Evolutionary conservation across 352 stramenopile species (phyloP).

Genomic region (Albugo candida): DNA sequence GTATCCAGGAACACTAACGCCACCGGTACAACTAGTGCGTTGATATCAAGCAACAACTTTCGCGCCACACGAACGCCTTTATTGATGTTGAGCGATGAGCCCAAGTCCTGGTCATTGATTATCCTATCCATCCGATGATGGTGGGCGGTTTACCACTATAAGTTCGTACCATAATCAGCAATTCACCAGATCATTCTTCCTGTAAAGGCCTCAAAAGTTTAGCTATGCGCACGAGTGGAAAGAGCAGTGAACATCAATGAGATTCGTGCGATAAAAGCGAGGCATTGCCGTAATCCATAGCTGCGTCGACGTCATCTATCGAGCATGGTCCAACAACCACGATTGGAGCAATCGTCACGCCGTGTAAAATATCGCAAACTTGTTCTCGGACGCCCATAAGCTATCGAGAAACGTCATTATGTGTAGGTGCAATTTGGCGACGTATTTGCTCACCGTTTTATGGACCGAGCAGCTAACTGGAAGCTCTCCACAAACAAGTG

Average conservation of each 20-base stretch:
- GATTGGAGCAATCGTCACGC: slow-evolving; percentile 42
- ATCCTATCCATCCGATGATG: slow-evolving; percentile 69
- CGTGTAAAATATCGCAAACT: slow-evolving; percentile 39
- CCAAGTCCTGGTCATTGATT: slow-evolving; percentile 70
- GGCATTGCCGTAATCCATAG: slow-evolving; percentile 42
- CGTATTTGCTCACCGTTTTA: slow-evolving; percentile 18
- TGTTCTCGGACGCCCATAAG: slow-evolving; percentile 12
- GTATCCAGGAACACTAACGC: slow-evolving; percentile 66
- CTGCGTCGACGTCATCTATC: slow-evolving; percentile 58
- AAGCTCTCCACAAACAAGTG: slow-evolving; percentile 50
- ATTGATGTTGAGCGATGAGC: slow-evolving; percentile 78
- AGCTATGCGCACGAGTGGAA: slow-evolving; percentile 5
- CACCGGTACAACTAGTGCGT: slow-evolving; percentile 38
- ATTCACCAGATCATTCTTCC: slow-evolving; percentile 30
- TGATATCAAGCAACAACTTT: slow-evolving; percentile 70
- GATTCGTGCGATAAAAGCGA: neutral
- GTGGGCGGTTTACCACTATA: slow-evolving; percentile 78
- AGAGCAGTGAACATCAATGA: too few species aligned
- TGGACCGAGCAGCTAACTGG: slow-evolving; percentile 46
- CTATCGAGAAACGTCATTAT: neutral
- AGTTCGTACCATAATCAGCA: slow-evolving; percentile 70
- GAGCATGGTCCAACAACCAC: slow-evolving; percentile 65
- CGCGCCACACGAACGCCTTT: slow-evolving; percentile 67
- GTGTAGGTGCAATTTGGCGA: neutral
- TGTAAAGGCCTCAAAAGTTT: slow-evolving; percentile 30